Base-by-base conservation (phyloP, 495 filamentous ascomycete genomes). In the Emericellopsis terricola region DNA sequence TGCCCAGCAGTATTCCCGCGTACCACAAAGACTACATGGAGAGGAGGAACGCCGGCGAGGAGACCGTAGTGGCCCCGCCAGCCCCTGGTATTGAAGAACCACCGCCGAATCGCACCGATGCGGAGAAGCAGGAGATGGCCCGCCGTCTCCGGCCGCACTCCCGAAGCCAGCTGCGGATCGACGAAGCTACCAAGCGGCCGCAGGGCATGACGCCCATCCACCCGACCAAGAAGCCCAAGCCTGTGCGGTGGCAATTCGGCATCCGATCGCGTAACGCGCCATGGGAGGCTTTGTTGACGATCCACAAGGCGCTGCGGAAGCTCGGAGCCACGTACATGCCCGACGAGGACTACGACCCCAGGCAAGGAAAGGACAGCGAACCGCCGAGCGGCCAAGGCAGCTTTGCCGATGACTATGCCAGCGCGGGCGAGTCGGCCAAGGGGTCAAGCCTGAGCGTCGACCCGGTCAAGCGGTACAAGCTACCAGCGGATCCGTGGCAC, bases 211-310 rank as follows among this genome's bases (percentile, higher is more conserved):
- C 71, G 9, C 67, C 72, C 6, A 59, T 61, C 16, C 64, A 70
- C 16, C 9, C 33, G 3, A 56, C 73, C 29, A 86, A 79, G 50
- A 80, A 75, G 52, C 57, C 52, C 18, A 69, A 69, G 35, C 70
- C 73, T 2, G 81, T 83, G 1, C 79, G 82, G 38, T 97, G 89
- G 89, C 91, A 96, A 53, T 97, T 96, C 48, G 89, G 89, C 19
- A 97, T 97, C 38, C 73, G 89, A 1, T 87, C 80, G 15, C 68
- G 91, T 19, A 97, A 94, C 51, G 80, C 82, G 15, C 89, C 91
- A 0, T 75, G 86, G 19, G 89, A 97, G 45, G 89, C 89, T 0
- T 78, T 97, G 49, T 55, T 85, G 8, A 94, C 89, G 49, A 80
- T 97, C 32, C 96, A 93, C 61, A 78, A 82, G 44, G 86, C 91